These are phyloP conservation scores for Barnettozyma sp. DNA, from an alignment of 805 yeast genomes.

Conservation along the genomic window DNA sequence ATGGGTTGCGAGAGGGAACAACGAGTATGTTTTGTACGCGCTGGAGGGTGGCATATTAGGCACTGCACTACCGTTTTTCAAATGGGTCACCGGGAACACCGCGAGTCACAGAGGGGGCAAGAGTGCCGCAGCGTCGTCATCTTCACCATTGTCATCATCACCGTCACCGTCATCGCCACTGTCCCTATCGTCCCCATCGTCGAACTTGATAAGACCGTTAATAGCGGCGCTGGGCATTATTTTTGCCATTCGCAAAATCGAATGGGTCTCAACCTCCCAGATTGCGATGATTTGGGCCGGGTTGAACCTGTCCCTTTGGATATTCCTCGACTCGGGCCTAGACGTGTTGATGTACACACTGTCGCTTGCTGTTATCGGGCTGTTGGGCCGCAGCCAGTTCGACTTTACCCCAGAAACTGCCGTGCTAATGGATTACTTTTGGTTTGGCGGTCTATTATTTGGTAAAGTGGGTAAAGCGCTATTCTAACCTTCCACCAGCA, in stretches of 20 bases:
- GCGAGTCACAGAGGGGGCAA: slow-evolving; percentile 1
- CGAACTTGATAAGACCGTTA: slow-evolving; percentile 33
- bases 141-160: background rate
- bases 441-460: slow-evolving; percentile 58
- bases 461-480: slow-evolving; percentile 63
- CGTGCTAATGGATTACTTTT: slow-evolving; percentile 38
- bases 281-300: slow-evolving; percentile 58
- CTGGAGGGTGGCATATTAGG: slow-evolving; percentile 56
- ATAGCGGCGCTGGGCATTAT: slow-evolving; percentile 66
- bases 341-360: background rate
- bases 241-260: slow-evolving; percentile 61
- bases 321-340: slow-evolving; percentile 45
- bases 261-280: slow-evolving; percentile 62
- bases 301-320: slow-evolving; percentile 61
- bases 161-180: background rate
- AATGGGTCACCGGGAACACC: slow-evolving; percentile 12
- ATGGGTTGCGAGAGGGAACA: background rate
- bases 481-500: no score
- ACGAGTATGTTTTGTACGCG: slow-evolving; percentile 25
- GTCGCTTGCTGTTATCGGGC: slow-evolving; percentile 38
- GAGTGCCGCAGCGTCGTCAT: no score
- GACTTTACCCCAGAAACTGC: slow-evolving; percentile 16
- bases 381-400: slow-evolving; percentile 32
- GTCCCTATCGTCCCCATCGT: no score
- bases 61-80: slow-evolving; percentile 40